Conservation (phyloP, 139 green algal species). For the Zygnema cylindricum region DNA sequence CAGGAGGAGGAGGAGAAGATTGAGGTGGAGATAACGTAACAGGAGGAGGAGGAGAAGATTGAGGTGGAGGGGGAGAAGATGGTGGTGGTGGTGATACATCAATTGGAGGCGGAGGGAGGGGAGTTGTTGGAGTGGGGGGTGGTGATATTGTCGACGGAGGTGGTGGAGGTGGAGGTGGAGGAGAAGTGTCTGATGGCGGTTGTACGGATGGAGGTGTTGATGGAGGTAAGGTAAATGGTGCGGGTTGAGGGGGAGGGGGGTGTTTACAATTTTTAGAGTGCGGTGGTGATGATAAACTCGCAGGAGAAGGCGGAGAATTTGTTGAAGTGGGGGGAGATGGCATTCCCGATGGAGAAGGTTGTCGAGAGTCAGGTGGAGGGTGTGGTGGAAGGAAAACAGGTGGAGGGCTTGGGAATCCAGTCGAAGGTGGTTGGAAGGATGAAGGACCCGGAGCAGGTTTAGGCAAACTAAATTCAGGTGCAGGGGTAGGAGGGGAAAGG, state of each 20-base stretch:
- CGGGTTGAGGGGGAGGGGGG: neutral
- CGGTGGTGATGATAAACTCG: neutral
- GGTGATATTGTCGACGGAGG: neutral
- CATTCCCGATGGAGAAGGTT: neutral
- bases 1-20: neutral
- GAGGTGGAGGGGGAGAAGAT: slow-evolving; percentile 21
- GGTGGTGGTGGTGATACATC: slow-evolving; percentile 9
- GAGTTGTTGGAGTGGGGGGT: slow-evolving; percentile 7
- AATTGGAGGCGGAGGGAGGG: neutral
- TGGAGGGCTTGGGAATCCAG: neutral
- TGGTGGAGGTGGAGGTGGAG: slow-evolving; percentile 15
- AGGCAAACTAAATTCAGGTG: neutral
- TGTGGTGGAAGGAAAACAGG: neutral
- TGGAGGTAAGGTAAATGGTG: neutral
- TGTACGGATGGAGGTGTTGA: neutral
- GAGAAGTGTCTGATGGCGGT: neutral
- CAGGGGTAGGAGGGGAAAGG: neutral
- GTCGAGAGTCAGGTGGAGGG: neutral
- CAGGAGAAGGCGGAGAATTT: neutral
- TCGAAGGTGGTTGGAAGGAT: neutral
- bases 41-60: neutral
- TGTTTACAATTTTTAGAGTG: neutral
- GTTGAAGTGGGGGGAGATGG: neutral
- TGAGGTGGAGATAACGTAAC: neutral
- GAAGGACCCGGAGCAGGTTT: neutral